phyloP scores from a whole-genome alignment of 805 yeast species.

The Yamadazyma sp. region DNA sequence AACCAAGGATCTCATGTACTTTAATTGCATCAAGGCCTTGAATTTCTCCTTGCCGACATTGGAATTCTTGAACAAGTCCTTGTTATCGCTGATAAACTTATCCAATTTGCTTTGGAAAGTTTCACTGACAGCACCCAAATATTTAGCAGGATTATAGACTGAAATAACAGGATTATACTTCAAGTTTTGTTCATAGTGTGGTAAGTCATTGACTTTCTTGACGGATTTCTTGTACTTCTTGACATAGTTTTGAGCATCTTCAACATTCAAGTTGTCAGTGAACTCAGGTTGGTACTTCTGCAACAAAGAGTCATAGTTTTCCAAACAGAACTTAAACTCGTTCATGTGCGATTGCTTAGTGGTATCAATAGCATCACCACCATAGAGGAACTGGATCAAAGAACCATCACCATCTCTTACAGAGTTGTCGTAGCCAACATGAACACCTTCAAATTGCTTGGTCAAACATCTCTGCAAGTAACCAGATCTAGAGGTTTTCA shows the following conservation, averaged over 20 bases:
- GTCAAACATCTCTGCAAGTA: conserved; percentile 97
- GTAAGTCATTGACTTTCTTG: conserved; percentile 60
- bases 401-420: conserved; percentile 96
- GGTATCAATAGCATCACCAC: conserved; percentile 96
- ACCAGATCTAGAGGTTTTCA: conserved; percentile 97
- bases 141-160: conserved; percentile 82
- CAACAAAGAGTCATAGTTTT: conserved; percentile 83
- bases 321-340: conserved; percentile 89
- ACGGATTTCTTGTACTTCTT: conserved; percentile 77
- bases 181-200: conserved; percentile 59
- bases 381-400: conserved; percentile 90
- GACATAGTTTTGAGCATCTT: conserved; percentile 72
- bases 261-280: conserved; percentile 65
- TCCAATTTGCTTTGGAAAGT: conserved; percentile 82
- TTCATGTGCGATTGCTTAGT: conserved; percentile 92
- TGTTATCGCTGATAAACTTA: conserved; percentile 56
- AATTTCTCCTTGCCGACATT: conserved; percentile 76
- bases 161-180: conserved; percentile 90
- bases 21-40: conserved; percentile 95
- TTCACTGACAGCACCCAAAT: conserved; percentile 91
- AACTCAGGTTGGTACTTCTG: conserved; percentile 80
- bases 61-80: conserved; percentile 49
- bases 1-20: conserved; percentile 93
- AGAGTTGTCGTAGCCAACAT: conserved; percentile 88
- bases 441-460: conserved; percentile 97